These are phyloP conservation scores for Metschnikowia koreensis DNA, from an alignment of 805 yeast species.

Conservation along the genomic window DNA sequence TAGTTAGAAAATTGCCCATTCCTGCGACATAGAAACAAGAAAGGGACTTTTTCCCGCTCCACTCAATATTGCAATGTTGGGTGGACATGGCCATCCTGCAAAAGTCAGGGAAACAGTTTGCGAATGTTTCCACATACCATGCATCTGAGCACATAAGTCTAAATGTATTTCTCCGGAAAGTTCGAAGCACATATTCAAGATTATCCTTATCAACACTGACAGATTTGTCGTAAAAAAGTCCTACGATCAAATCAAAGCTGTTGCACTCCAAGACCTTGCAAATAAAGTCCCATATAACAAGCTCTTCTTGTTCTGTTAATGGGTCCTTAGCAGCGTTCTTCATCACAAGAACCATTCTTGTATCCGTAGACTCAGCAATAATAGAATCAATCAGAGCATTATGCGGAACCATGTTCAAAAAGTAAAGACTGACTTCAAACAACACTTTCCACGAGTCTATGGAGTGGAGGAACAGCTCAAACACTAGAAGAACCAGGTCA, in stretches of 20 bases:
- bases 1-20: constrained; percentile 6
- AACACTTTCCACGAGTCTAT: constrained; percentile 12
- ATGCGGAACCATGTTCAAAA: constrained; percentile 10
- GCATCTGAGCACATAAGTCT: constrained; percentile 5
- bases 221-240: constrained; percentile 11
- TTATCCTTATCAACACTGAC: background rate
- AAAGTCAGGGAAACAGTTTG: constrained; percentile 9
- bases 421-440: constrained; percentile 9
- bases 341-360: constrained; percentile 11
- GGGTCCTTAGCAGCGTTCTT: constrained; percentile 4
- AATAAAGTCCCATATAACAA: constrained; percentile 13
- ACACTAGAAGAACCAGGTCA: constrained; percentile 8
- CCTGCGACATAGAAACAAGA: constrained; percentile 8
- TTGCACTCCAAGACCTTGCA: constrained; percentile 9
- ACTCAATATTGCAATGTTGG: constrained; percentile 4
- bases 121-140: constrained; percentile 9
- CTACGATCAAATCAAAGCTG: constrained; percentile 11
- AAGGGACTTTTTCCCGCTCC: constrained; percentile 9
- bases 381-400: constrained; percentile 10
- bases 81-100: constrained; percentile 1
- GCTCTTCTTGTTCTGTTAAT: constrained; percentile 8
- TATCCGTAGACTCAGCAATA: constrained; percentile 10
- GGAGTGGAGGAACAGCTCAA: constrained; percentile 12
- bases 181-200: background rate
- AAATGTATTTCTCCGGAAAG: constrained; percentile 6